These are phyloP conservation scores for Lyophyllum atratum DNA, from an alignment of 768 basidiomycete species.

Conservation along the genomic window DNA sequence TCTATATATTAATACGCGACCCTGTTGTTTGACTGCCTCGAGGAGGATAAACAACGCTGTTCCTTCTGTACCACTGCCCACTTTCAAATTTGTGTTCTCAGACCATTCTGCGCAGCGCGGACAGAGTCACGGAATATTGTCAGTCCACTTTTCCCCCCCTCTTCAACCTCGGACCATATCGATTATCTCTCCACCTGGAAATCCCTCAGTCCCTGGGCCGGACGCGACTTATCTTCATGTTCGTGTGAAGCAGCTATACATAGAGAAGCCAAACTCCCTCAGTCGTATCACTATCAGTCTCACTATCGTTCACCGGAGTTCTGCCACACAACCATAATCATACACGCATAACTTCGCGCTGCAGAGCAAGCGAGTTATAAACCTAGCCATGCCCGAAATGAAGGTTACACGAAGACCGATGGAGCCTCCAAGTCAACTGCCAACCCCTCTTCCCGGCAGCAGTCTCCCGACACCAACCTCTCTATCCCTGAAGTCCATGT, in stretches of 20 bases:
- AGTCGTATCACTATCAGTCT: neutral
- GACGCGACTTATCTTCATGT: neutral
- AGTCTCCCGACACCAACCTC: neutral
- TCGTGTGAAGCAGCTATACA: neutral
- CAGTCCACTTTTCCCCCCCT: neutral
- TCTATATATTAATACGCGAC: no score
- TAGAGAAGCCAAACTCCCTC: neutral
- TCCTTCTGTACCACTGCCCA: no score
- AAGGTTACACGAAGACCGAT: no score
- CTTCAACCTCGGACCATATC: neutral
- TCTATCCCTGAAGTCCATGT: no score
- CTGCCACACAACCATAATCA: neutral
- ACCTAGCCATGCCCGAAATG: neutral
- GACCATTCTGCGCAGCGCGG: no score
- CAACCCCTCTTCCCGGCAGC: no score
- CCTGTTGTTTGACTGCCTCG: no score
- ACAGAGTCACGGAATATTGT: no score
- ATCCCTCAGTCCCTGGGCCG: no score
- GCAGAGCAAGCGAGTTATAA: neutral
- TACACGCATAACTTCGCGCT: neutral
- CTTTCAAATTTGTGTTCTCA: no score
- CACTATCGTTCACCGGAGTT: neutral
- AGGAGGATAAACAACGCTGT: no score
- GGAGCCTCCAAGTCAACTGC: no score
- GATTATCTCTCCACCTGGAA: neutral